Percentiles rank a stretch among this genome's conserved stretches.
phyloP scores from a whole-genome alignment of 2,329 filamentous ascomycete genomes.

The Nemania sp. region DNA sequence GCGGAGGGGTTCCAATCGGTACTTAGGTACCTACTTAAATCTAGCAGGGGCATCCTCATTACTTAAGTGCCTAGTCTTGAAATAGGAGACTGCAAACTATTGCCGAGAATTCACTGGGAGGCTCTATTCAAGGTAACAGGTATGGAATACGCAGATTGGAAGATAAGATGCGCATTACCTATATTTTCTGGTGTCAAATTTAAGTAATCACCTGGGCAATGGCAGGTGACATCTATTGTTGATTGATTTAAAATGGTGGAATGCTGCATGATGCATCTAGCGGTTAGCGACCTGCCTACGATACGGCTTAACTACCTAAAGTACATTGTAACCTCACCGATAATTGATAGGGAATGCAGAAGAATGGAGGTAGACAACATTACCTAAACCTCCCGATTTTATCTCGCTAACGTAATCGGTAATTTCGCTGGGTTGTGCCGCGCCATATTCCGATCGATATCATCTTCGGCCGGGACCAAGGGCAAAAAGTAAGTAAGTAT shows the following conservation, averaged over 20 bases:
- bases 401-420: conserved; percentile 18
- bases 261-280: conserved; percentile 6
- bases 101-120: too few relatives aligned
- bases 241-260: not conserved
- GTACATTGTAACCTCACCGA: not conserved
- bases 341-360: not conserved
- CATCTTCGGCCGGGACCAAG: conserved; percentile 12
- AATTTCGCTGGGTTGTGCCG: conserved; percentile 17
- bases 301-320: not conserved
- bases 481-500: conserved; percentile 10
- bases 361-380: too few relatives aligned
- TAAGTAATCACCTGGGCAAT: too few relatives aligned
- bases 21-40: too few relatives aligned
- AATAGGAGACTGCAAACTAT: too few relatives aligned
- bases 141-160: too few relatives aligned
- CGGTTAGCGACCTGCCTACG: not conserved
- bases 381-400: conserved; percentile 1
- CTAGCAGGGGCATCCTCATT: too few relatives aligned
- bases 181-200: not conserved
- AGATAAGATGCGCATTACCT: too few relatives aligned
- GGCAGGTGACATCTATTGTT: too few relatives aligned
- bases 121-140: too few relatives aligned
- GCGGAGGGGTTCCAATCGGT: too few relatives aligned
- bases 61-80: too few relatives aligned
- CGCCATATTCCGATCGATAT: conserved; percentile 14